Conservation (phyloP, 2,329 filamentous ascomycete genomes). For the Colletotrichum sp. region DNA sequence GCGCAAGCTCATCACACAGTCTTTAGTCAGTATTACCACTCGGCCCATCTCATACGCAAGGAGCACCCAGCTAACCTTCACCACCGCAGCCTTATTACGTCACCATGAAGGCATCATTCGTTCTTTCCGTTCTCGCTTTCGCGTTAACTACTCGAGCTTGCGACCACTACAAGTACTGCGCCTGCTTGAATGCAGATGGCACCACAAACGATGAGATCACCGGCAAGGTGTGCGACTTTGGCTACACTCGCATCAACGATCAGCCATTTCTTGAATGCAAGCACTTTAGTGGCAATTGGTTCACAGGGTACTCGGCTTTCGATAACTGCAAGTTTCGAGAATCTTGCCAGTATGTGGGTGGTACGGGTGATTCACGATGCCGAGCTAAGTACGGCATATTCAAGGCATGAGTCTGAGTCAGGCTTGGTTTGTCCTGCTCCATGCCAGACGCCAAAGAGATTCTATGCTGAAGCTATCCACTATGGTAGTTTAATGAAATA, state of each 20-base stretch:
- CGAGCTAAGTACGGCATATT: background rate
- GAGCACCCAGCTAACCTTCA: background rate
- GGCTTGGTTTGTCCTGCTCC: background rate
- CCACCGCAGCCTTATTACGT: background rate
- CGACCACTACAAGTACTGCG: background rate
- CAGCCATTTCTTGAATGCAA: background rate
- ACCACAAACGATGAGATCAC: background rate
- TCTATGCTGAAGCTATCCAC: background rate
- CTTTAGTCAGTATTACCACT: background rate
- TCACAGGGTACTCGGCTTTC: background rate
- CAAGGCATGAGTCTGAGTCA: background rate
- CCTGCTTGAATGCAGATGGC: background rate
- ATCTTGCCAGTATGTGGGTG: background rate
- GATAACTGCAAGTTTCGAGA: background rate
- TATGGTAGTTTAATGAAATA: background rate
- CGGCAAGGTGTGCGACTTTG: background rate
- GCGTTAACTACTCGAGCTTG: background rate
- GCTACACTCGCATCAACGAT: background rate
- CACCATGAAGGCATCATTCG: background rate
- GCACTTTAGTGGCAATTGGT: background rate
- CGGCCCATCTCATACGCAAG: background rate
- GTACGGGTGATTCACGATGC: background rate
- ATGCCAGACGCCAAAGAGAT: background rate
- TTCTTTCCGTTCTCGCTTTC: background rate
- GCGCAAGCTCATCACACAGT: background rate